phyloP scores from a whole-genome alignment of 192 early-diverging fungal species.

The Entomortierella lignicola region DNA sequence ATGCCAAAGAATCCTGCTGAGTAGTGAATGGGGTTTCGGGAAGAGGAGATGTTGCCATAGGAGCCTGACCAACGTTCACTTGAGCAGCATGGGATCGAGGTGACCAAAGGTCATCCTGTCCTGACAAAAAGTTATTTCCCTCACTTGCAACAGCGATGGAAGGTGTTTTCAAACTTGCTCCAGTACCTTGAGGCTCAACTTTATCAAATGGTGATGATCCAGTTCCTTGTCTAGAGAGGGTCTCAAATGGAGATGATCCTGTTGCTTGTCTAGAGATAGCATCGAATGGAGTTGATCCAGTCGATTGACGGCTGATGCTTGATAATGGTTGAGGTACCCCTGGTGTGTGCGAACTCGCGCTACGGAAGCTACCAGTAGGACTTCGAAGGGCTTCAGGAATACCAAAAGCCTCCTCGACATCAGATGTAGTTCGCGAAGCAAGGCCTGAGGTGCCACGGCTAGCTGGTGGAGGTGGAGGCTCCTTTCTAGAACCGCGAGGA shows the following conservation, averaged over 20 bases:
- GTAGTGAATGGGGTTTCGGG: constrained; percentile 10
- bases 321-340: neutral
- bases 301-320: constrained; percentile 38
- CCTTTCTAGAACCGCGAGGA: constrained; percentile 49
- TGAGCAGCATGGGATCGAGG: constrained; percentile 41
- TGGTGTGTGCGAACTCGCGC: constrained; percentile 16
- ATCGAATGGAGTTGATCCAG: constrained; percentile 41
- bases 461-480: constrained; percentile 50
- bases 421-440: constrained; percentile 15
- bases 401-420: constrained; percentile 50
- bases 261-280: constrained; percentile 12
- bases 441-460: constrained; percentile 31
- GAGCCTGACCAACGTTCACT: neutral
- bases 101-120: constrained; percentile 31
- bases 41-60: constrained; percentile 27
- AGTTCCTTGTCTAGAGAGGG: constrained; percentile 23
- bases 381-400: constrained; percentile 47
- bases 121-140: neutral
- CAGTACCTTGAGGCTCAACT: constrained; percentile 38
- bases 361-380: constrained; percentile 52
- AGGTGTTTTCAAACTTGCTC: constrained; percentile 23
- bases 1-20: neutral
- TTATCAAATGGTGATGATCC: constrained; percentile 27
- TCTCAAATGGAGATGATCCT: constrained; percentile 38
- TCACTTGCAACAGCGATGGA: constrained; percentile 14